Conservation (phyloP, 2,329 filamentous ascomycete species). For the Diplocarpon rosae region DNA sequence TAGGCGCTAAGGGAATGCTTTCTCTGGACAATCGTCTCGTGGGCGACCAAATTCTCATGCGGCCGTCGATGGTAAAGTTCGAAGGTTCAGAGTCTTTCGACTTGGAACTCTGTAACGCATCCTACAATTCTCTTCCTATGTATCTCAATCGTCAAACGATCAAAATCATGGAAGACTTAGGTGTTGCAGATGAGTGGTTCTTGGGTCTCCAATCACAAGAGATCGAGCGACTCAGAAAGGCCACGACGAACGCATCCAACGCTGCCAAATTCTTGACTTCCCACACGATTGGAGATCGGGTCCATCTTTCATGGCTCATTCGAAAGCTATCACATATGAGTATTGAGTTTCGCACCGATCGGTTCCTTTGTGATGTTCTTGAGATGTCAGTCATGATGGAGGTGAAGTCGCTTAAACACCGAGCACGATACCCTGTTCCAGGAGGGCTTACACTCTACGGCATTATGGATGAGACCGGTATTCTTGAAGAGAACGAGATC, state of each 20-base stretch:
- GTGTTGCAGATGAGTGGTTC: slow-evolving; percentile 48
- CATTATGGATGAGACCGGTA: slow-evolving; percentile 70
- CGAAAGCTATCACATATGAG: slow-evolving; percentile 43
- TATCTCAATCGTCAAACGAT: slow-evolving; percentile 74
- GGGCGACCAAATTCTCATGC: slow-evolving; percentile 49
- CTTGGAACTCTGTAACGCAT: slow-evolving; percentile 63
- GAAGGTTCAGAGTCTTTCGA: slow-evolving; percentile 39
- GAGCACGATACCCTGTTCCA: slow-evolving; percentile 60
- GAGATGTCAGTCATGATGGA: slow-evolving; percentile 61
- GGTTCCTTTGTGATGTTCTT: slow-evolving; percentile 58
- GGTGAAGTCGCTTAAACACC: slow-evolving; percentile 66
- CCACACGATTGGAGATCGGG: slow-evolving; percentile 46
- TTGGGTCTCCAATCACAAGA: slow-evolving; percentile 50
- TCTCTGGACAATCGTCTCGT: slow-evolving; percentile 51
- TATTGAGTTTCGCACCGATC: slow-evolving; percentile 55
- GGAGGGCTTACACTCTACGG: slow-evolving; percentile 70
- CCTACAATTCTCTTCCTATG: slow-evolving; percentile 54
- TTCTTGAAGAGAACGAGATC: slow-evolving; percentile 54
- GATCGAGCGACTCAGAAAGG: slow-evolving; percentile 45
- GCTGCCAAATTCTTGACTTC: slow-evolving; percentile 55
- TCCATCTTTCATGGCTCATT: slow-evolving; percentile 53
- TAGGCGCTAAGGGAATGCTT: slow-evolving; percentile 67
- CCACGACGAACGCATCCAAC: slow-evolving; percentile 47
- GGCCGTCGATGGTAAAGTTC: slow-evolving; percentile 75
- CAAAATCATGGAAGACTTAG: slow-evolving; percentile 77